Evolutionary conservation across 345 rosid genomes (phyloP), one percentile per base, ranked within the genome.

Genomic region (Populus euphratica): DNA sequence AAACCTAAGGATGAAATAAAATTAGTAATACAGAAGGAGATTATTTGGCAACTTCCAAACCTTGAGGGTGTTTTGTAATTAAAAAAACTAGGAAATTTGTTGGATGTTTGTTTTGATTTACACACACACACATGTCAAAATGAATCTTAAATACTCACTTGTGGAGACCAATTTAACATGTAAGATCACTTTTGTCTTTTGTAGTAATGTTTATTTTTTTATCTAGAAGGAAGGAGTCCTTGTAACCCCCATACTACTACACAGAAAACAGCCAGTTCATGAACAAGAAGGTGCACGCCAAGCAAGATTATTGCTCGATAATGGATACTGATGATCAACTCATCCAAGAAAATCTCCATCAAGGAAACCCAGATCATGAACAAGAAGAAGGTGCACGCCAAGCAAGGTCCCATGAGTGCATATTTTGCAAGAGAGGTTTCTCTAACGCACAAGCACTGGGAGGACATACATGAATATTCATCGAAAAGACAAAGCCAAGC

Each of bases 381-480:
- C 82, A 70, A 70, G 74, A 6, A 14, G 38, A 17, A 12, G 39
- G 39, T 59, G 20, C 74, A 39, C 76, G 79, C 76, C 83, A 81
- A 29, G 80, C 79, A 39, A 90, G 93, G 82, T 86, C 91, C 68
- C 75, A 80, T 54, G 79, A 70, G 72, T 80, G 82, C 59, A 75
- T 20, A 11, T 79, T 79, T 6, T 79, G 82, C 77, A 79, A 74
- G 52, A 73, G 82, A 74, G 82, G 82, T 2, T 79, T 79, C 73
- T 74, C 82, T 23, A 79, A 79, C 62, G 78, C 82, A 47, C 82
- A 79, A 56, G 82, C 82, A 47, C 74, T 79, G 13, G 82, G 78
- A 6, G 82, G 78, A 1, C 82, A 33, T 33, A 74, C 61, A 79
- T 79, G 82, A 79, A 79, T 50, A 79, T 79, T 47, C 82, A 79